Evolutionary conservation across 148 eudicot species (phyloP).

Genomic region (Diospyros lotus): DNA sequence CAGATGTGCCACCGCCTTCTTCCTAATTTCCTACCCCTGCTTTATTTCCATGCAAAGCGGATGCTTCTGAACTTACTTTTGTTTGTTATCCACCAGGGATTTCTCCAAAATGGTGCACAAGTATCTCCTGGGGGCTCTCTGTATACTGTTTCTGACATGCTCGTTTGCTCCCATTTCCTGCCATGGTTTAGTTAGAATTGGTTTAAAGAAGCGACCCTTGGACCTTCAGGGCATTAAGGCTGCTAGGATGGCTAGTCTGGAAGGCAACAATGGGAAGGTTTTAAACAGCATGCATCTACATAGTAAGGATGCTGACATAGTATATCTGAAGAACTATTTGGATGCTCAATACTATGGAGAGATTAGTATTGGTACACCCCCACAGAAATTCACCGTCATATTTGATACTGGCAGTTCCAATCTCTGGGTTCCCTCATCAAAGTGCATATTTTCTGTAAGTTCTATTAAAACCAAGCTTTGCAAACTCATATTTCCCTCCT

Average conservation of each 20-base stretch:
- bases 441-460: slow-evolving; percentile 79
- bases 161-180: slow-evolving; percentile 24
- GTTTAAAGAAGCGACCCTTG: slow-evolving; percentile 37
- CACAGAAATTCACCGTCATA: slow-evolving; percentile 71
- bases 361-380: slow-evolving; percentile 75
- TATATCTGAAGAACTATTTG: slow-evolving; percentile 61
- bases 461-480: slow-evolving; percentile 11
- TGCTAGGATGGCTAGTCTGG: slow-evolving; percentile 32
- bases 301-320: slow-evolving; percentile 32
- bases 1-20: neutral
- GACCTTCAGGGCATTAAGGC: slow-evolving; percentile 42
- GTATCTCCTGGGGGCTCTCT: slow-evolving; percentile 23
- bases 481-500: neutral
- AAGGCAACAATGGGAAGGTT: slow-evolving; percentile 18
- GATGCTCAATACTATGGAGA: slow-evolving; percentile 84
- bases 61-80: neutral
- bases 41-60: neutral
- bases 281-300: slow-evolving; percentile 12
- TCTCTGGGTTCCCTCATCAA: slow-evolving; percentile 87
- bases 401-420: slow-evolving; percentile 90
- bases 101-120: slow-evolving; percentile 31
- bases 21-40: neutral
- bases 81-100: slow-evolving; percentile 18
- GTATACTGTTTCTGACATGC: slow-evolving; percentile 26
- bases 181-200: slow-evolving; percentile 37